phyloP scores from a whole-genome alignment of 2,329 filamentous ascomycete species.

The Aurifilum marmelostoma region DNA sequence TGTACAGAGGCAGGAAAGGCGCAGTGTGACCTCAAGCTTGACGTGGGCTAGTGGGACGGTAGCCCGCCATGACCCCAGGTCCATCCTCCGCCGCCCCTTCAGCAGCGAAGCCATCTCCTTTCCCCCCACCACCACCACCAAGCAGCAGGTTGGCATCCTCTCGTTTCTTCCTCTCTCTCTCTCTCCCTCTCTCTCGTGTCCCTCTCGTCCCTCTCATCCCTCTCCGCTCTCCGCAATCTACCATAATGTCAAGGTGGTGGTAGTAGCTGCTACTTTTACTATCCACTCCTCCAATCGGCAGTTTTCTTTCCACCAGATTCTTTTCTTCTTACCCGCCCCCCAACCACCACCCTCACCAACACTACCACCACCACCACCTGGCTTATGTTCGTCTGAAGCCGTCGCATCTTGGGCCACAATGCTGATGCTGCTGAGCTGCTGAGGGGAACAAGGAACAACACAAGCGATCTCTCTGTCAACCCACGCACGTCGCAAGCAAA shows the following conservation, averaged over 20 bases:
- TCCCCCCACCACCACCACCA: neutral
- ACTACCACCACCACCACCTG: neutral
- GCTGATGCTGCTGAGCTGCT: neutral
- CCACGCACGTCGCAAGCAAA: neutral
- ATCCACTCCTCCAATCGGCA: conserved; percentile 15
- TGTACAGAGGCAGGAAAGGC: neutral
- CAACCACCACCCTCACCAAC: too few species aligned
- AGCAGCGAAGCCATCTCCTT: neutral
- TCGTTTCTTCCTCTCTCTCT: neutral
- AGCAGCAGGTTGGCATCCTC: conserved; percentile 1
- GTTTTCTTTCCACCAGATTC: neutral
- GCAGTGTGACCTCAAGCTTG: conserved; percentile 6
- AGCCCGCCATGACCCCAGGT: conserved; percentile 1
- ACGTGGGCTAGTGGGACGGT: neutral
- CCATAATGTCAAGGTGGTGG: neutral
- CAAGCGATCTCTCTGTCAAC: neutral
- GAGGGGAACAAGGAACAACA: neutral
- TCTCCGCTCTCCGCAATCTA: neutral
- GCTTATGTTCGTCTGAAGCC: neutral
- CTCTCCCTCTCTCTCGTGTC: neutral
- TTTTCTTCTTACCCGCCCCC: neutral
- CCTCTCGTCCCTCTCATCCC: too few species aligned
- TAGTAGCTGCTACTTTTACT: neutral
- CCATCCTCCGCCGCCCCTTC: neutral
- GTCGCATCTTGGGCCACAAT: neutral